Conservation (phyloP, 2,329 filamentous ascomycete species). For the Pseudocercospora eumusae region DNA sequence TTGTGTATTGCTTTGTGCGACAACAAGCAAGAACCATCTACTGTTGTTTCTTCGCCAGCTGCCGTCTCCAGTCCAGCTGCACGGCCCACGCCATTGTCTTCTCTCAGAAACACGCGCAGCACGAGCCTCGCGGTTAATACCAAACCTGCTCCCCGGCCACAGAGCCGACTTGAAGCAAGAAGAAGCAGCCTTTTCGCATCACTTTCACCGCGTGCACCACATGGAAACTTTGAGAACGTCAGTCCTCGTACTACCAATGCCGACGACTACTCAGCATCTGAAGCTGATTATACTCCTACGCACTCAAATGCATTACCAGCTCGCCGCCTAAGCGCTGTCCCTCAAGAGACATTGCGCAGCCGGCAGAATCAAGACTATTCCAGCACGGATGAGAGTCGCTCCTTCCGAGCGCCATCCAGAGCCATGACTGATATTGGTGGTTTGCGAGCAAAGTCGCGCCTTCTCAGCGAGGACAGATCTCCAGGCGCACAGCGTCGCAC, state of each 20-base stretch:
- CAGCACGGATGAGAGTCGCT: slow-evolving; percentile 43
- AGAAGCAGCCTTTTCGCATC: slow-evolving; percentile 42
- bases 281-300: slow-evolving; percentile 35
- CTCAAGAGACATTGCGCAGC: slow-evolving; percentile 43
- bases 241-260: slow-evolving; percentile 39
- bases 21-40: slow-evolving; percentile 36
- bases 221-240: slow-evolving; percentile 23
- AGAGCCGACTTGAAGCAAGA: slow-evolving; percentile 49
- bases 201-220: slow-evolving; percentile 10
- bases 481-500: slow-evolving; percentile 19
- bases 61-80: slow-evolving; percentile 2
- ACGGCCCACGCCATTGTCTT: not conserved
- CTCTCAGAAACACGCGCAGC: slow-evolving; percentile 19
- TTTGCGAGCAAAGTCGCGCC: slow-evolving; percentile 32
- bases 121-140: slow-evolving; percentile 17
- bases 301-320: slow-evolving; percentile 29
- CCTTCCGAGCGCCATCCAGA: slow-evolving; percentile 50
- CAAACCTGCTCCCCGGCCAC: slow-evolving; percentile 36
- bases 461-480: slow-evolving; percentile 21
- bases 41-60: slow-evolving; percentile 30
- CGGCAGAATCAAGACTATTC: slow-evolving; percentile 37
- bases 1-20: slow-evolving; percentile 75
- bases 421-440: slow-evolving; percentile 49
- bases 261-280: slow-evolving; percentile 33
- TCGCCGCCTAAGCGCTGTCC: slow-evolving; percentile 40